Conservation (phyloP, 2,329 filamentous ascomycete species). For the Graphilbum ipis-grandicollis region DNA sequence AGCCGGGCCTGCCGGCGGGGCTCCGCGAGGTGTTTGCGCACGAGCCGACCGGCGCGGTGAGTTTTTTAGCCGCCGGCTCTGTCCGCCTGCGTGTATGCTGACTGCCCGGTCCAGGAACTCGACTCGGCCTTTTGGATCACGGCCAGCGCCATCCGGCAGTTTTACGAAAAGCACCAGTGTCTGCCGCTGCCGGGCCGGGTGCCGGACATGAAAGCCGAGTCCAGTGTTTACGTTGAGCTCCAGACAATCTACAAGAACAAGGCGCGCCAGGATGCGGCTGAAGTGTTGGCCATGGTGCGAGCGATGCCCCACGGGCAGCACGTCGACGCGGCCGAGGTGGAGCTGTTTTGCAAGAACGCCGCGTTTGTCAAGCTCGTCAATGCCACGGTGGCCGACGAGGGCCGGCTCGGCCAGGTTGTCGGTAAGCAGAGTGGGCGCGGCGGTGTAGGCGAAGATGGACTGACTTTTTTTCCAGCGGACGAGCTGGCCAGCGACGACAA, state of each 20-base stretch:
- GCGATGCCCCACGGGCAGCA: constrained; percentile 26
- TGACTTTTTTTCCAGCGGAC: constrained; percentile 23
- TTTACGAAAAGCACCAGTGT: constrained; percentile 54
- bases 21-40: constrained; percentile 68
- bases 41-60: constrained; percentile 8
- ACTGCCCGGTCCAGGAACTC: too few species aligned
- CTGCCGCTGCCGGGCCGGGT: constrained; percentile 75
- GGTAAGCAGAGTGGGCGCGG: too few species aligned
- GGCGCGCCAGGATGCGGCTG: constrained; percentile 58
- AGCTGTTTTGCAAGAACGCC: constrained; percentile 89
- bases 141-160: constrained; percentile 58
- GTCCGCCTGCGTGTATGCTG: too few species aligned
- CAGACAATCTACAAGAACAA: constrained; percentile 89
- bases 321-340: constrained; percentile 59
- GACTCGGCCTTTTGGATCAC: constrained; percentile 75
- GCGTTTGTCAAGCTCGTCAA: constrained; percentile 82
- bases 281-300: constrained; percentile 52
- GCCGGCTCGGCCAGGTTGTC: constrained; percentile 32
- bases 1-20: constrained; percentile 47
- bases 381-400: constrained; percentile 20
- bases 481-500: constrained; percentile 37
- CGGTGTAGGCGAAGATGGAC: too few species aligned
- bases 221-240: constrained; percentile 71
- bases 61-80: too few species aligned
- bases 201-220: constrained; percentile 96